These are phyloP conservation scores for Cladosporium velox DNA, from an alignment of 2,329 filamentous ascomycete genomes.

Conservation along the genomic window DNA sequence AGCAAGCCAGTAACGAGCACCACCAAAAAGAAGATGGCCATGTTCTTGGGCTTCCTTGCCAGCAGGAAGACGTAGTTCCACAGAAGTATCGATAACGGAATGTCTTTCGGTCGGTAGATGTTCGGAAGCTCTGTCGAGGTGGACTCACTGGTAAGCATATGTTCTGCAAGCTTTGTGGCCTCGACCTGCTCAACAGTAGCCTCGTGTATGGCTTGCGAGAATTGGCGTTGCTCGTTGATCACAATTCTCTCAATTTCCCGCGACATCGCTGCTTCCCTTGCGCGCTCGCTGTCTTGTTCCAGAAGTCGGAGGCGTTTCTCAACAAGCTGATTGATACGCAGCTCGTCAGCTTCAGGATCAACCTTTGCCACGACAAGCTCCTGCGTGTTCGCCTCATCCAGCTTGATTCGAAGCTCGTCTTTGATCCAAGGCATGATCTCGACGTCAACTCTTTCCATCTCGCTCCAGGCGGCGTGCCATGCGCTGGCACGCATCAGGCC, in stretches of 20 bases:
- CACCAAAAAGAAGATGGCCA: conserved; percentile 50
- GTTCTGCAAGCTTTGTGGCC: conserved; percentile 1
- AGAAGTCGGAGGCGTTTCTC: conserved; percentile 28
- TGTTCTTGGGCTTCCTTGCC: conserved; percentile 55
- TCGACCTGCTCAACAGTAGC: neutral
- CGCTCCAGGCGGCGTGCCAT: conserved; percentile 91
- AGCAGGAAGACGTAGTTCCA: conserved; percentile 57
- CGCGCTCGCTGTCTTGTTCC: conserved; percentile 18
- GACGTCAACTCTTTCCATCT: conserved; percentile 98
- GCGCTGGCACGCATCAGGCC: conserved; percentile 89
- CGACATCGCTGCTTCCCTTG: conserved; percentile 10
- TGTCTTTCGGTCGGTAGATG: conserved; percentile 41
- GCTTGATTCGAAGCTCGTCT: conserved; percentile 57
- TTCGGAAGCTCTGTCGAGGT: conserved; percentile 30
- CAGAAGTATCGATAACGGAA: conserved; percentile 55
- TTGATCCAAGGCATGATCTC: conserved; percentile 79
- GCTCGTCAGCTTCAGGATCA: conserved; percentile 38
- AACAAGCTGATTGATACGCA: conserved; percentile 24
- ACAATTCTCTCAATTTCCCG: conserved; percentile 19
- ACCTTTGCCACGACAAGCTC: conserved; percentile 42
- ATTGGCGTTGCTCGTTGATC: conserved; percentile 10
- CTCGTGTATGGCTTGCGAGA: neutral
- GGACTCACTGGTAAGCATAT: neutral
- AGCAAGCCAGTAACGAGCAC: conserved; percentile 16
- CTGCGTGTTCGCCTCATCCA: conserved; percentile 54